Conservation (phyloP, 208 protist genomes). For the Leishmania turanica region DNA sequence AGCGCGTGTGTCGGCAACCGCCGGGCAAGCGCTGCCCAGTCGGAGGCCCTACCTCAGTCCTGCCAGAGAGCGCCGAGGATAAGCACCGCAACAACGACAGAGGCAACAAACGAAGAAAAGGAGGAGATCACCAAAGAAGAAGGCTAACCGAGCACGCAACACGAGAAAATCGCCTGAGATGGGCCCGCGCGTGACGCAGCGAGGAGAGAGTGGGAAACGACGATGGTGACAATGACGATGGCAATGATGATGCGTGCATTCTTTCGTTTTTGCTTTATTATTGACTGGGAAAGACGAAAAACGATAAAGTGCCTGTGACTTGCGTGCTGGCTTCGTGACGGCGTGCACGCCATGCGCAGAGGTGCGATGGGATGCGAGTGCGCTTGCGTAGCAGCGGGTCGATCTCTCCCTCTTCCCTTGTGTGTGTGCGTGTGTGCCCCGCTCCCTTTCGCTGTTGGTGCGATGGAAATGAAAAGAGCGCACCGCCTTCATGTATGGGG, state of each 20-base stretch:
- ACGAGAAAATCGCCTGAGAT: neutral
- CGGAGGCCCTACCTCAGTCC: neutral
- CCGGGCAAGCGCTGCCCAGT: neutral
- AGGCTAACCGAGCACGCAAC: too few species aligned
- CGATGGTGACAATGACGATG: neutral
- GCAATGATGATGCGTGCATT: too few species aligned
- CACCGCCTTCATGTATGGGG: too few species aligned
- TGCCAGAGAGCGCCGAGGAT: neutral
- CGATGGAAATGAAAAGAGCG: too few species aligned
- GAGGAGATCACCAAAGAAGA: neutral
- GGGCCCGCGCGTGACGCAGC: neutral
- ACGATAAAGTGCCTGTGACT: neutral
- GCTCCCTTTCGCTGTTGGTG: too few species aligned
- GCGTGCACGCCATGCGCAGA: neutral
- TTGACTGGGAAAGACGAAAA: too few species aligned
- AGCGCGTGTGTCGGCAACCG: too few species aligned
- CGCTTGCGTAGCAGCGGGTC: neutral
- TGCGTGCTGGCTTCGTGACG: neutral
- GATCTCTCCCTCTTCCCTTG: too few species aligned
- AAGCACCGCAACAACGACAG: neutral
- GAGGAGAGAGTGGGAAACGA: neutral
- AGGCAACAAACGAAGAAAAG: neutral
- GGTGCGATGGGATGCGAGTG: neutral
- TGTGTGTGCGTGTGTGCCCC: neutral
- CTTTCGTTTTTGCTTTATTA: too few species aligned